Conservation (phyloP, 2,329 filamentous ascomycete genomes). For the Fusarium sp. region DNA sequence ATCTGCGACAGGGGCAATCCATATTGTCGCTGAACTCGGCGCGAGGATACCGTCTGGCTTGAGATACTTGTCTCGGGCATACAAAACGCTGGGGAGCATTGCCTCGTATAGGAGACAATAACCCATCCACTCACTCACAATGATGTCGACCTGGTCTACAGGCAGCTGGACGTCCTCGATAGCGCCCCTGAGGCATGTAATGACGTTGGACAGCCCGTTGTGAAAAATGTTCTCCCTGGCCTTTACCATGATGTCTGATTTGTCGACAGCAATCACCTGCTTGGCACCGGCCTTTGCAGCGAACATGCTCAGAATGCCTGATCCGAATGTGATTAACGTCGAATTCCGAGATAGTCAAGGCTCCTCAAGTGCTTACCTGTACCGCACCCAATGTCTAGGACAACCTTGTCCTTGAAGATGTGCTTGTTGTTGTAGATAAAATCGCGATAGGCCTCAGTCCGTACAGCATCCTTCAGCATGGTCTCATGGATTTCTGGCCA, state of each 20-base stretch:
- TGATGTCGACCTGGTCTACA: constrained; percentile 89
- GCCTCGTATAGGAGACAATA: constrained; percentile 95
- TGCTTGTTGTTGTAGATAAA: constrained; percentile 95
- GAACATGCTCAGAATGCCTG: constrained; percentile 93
- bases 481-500: constrained; percentile 87
- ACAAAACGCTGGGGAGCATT: constrained; percentile 94
- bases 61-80: constrained; percentile 89
- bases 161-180: constrained; percentile 89
- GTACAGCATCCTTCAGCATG: constrained; percentile 92
- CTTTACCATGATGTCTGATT: constrained; percentile 90
- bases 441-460: constrained; percentile 93
- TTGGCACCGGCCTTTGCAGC: constrained; percentile 91
- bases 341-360: constrained; percentile 12
- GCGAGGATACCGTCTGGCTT: constrained; percentile 86
- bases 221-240: constrained; percentile 87
- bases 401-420: constrained; percentile 87
- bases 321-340: not conserved
- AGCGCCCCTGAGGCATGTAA: constrained; percentile 86
- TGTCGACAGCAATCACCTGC: constrained; percentile 91
- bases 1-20: constrained; percentile 85
- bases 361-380: constrained; percentile 63
- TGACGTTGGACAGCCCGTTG: constrained; percentile 81
- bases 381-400: constrained; percentile 92
- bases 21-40: constrained; percentile 87
- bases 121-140: constrained; percentile 98